phyloP scores from a whole-genome alignment of 1,284 basidiomycete genomes.

The Rhodotorula mucilaginosa region DNA sequence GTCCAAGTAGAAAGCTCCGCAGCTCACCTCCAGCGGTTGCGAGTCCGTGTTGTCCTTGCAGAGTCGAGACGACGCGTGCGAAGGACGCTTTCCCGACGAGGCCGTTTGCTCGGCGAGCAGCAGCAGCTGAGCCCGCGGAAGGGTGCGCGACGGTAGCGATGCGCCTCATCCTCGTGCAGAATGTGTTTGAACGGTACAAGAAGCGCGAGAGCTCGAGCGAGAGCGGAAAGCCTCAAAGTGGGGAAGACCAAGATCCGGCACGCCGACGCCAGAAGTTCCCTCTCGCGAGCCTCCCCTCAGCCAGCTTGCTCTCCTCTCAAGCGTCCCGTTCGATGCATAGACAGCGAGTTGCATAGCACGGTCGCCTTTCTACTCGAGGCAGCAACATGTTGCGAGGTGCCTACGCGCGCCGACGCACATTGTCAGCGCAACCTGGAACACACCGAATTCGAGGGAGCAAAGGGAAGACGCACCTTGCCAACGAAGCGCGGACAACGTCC shows the following conservation, averaged over 20 bases:
- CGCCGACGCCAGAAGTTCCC: not conserved
- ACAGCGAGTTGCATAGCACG: not conserved
- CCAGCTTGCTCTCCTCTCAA: not conserved
- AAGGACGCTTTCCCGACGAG: not conserved
- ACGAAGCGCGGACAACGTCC: constrained; percentile 51
- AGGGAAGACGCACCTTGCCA: constrained; percentile 42
- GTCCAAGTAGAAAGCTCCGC: not conserved
- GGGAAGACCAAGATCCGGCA: constrained; percentile 1
- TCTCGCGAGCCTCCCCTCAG: not conserved
- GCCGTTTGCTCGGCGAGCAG: not conserved
- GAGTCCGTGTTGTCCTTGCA: not conserved
- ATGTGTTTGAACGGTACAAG: not conserved
- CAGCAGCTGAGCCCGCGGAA: not conserved
- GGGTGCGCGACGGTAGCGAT: not conserved
- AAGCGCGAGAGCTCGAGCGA: not conserved
- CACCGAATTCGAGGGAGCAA: not conserved
- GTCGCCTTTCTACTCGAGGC: constrained; percentile 1
- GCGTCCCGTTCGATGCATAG: too few species aligned
- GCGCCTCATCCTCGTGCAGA: not conserved
- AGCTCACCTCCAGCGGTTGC: not conserved
- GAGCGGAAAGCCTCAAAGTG: not conserved
- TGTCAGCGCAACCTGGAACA: not conserved
- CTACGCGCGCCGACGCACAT: constrained; percentile 1
- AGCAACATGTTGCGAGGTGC: constrained; percentile 20
- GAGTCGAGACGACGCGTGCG: not conserved